Base-by-base conservation (phyloP, 2,329 filamentous ascomycete species). In the Penicillium glabrum region DNA sequence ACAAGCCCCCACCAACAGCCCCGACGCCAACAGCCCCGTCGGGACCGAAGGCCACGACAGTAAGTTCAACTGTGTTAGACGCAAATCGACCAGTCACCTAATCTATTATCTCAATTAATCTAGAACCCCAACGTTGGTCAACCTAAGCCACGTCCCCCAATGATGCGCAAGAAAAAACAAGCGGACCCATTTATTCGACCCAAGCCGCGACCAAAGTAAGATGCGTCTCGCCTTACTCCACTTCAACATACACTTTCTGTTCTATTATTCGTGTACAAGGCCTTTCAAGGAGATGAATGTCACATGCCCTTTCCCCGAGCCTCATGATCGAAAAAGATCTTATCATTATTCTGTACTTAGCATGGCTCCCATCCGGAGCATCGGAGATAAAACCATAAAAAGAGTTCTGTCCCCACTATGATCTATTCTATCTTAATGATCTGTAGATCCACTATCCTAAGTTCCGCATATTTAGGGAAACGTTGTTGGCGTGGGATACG, bases 1-100 rank as follows among this genome's bases (percentile, higher is more conserved):
- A 41, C 24, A 60, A 61, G n/a, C 57, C 61, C 33, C 29, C 61
- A 21, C 16, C 62, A 19, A 58, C 29, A 55, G 56, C n/a, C 27
- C 27, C 27, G 27, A 29, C 27, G 27, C 16, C 62, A 19, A 58
- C 27, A 54, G 56, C 19, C 56, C 64, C 57, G n/a, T 35, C 55
- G 19, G 61, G 58, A 45, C 45, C 63, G 24, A 58, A 48, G 7
- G 23, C 35, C 2, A 19, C 16, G 47, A 48, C 46, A 13, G 49
- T 51, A 51, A 51, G 26, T 44, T 35, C 11, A 16, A 35, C 8
- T 26, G 19, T 21, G 21, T 43, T 48, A 37, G 31, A 48, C 23
- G 46, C 10, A 26, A 37, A 26, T 48, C 2, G 46, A 35, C 19
- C 19, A 21, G 33, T 48, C 29, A 37, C 2, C 13, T 48, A 21